Percentiles rank a stretch among this genome's conserved stretches.
Conservation (phyloP, 169 alveolate species). For the Eimeria sp. region DNA sequence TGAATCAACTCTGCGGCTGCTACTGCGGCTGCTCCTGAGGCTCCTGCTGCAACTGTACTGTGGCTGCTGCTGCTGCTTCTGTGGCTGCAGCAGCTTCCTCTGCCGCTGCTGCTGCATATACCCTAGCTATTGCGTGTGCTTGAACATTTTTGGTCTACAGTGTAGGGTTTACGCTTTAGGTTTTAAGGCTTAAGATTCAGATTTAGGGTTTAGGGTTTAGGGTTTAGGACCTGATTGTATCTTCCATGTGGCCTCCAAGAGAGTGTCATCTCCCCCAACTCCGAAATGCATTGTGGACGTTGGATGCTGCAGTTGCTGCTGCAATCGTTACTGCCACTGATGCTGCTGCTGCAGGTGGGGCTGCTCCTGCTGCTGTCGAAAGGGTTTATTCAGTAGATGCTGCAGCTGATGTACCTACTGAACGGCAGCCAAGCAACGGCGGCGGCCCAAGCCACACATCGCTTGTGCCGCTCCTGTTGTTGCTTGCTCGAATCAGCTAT, state of each 20-base stretch:
- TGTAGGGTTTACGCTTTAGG: background rate
- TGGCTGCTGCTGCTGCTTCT: background rate
- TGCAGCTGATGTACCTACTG: slow-evolving; percentile 6
- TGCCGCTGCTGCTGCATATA: background rate
- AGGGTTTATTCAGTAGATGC: too few species aligned
- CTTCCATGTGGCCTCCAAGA: slow-evolving; percentile 64
- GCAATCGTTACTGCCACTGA: background rate
- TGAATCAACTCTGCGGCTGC: background rate
- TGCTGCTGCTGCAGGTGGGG: background rate
- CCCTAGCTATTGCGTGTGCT: background rate
- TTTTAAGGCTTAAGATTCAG: background rate
- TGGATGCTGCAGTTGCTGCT: background rate
- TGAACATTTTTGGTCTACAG: background rate
- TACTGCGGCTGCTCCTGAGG: background rate
- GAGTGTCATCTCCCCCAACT: slow-evolving; percentile 67
- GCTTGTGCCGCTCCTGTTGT: background rate
- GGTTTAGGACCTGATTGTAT: slow-evolving; percentile 54
- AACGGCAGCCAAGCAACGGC: background rate
- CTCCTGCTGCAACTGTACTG: background rate
- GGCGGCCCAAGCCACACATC: background rate
- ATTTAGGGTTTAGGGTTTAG: slow-evolving; percentile 13
- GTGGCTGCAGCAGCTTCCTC: background rate
- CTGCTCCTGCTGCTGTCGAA: background rate
- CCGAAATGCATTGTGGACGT: slow-evolving; percentile 31
- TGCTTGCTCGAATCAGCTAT: background rate